Conservation (phyloP, 1,284 basidiomycete genomes). For the Irpex rosettiformis region DNA sequence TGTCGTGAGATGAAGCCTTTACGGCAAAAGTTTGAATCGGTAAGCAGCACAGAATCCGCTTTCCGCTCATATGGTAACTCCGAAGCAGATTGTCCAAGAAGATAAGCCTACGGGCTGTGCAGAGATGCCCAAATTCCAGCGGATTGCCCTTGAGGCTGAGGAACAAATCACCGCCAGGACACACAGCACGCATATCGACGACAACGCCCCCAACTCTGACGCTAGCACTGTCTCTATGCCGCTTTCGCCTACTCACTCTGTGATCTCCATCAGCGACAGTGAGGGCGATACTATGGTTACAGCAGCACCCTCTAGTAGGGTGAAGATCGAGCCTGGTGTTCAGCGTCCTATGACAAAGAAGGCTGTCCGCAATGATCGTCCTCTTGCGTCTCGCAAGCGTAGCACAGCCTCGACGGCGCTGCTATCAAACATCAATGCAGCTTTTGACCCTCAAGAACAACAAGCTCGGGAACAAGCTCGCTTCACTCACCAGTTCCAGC, state of each 20-base stretch:
- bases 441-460: neutral
- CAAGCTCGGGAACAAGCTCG: neutral
- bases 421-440: neutral
- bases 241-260: neutral
- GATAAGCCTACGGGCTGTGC: neutral
- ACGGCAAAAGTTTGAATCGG: neutral
- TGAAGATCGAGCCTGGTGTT: neutral
- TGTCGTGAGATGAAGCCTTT: neutral
- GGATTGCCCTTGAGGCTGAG: neutral
- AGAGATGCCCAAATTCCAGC: neutral
- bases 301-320: neutral
- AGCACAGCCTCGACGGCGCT: neutral
- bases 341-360: neutral
- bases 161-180: neutral
- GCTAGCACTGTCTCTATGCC: neutral
- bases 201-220: neutral
- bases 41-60: neutral
- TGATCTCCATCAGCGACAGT: neutral
- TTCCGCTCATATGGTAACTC: neutral
- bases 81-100: neutral
- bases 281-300: neutral
- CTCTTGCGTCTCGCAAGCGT: neutral
- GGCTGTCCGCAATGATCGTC: neutral
- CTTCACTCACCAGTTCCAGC: neutral
- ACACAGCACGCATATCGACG: neutral